Evolutionary conservation across 345 rosid genomes (phyloP).

Genomic region (Ceriops decandra): DNA sequence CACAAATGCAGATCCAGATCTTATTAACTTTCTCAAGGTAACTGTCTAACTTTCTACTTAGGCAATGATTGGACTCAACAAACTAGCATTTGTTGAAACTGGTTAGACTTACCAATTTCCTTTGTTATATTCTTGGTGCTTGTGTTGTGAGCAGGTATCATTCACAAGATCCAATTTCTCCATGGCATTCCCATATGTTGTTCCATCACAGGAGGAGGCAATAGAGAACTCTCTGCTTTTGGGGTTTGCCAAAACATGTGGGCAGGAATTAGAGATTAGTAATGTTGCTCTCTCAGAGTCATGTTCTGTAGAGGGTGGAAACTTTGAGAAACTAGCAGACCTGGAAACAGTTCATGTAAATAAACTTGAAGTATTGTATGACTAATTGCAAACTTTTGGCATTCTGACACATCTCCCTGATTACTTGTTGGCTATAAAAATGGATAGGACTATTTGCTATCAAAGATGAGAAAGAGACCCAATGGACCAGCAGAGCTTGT

Average conservation of each 20-base stretch:
- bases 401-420: background rate
- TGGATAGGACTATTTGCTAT: conserved; percentile 62
- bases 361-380: background rate
- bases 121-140: conserved; percentile 3
- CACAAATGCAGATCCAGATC: conserved; percentile 46
- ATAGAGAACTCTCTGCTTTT: conserved; percentile 70
- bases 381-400: conserved; percentile 1
- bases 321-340: conserved; percentile 56
- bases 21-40: conserved; percentile 73
- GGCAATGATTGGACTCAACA: background rate
- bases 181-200: conserved; percentile 85
- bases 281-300: conserved; percentile 72
- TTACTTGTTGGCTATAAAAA: conserved; percentile 11
- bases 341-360: conserved; percentile 61
- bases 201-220: conserved; percentile 63
- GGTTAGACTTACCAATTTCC: conserved; percentile 7
- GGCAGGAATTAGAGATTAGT: conserved; percentile 36
- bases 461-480: conserved; percentile 55
- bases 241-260: conserved; percentile 64
- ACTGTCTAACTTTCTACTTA: background rate
- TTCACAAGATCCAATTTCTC: conserved; percentile 70
- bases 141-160: conserved; percentile 49
- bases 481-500: conserved; percentile 66
- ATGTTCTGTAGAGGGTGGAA: conserved; percentile 59
- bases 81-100: background rate